Percentiles rank a stretch among this genome's conserved stretches.
Conservation (phyloP, 2,329 filamentous ascomycete species). For the Uncinocarpus reesii region DNA sequence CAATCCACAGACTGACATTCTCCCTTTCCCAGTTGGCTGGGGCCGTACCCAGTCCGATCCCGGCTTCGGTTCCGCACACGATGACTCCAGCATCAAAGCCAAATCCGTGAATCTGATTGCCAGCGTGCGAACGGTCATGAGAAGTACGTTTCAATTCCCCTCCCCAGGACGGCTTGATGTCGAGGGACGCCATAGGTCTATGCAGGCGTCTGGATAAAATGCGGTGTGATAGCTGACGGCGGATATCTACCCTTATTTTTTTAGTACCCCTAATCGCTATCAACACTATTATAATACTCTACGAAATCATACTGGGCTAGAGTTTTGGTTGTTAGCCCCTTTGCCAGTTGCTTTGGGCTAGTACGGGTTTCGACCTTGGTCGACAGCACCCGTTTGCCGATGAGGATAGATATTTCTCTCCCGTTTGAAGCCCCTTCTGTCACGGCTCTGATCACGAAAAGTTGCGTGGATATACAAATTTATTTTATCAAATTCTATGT, state of each 20-base stretch:
- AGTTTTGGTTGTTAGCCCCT: neutral
- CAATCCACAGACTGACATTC: neutral
- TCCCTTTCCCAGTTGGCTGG: conserved; percentile 93
- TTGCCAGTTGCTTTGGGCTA: neutral
- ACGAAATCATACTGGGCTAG: conserved; percentile 67
- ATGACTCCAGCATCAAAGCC: conserved; percentile 70
- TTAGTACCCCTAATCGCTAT: conserved; percentile 74
- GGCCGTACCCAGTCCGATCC: conserved; percentile 55
- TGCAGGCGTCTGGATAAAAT: too few species aligned
- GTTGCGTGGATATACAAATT: too few species aligned
- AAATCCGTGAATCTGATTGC: conserved; percentile 84
- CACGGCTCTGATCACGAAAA: too few species aligned
- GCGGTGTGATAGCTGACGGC: too few species aligned
- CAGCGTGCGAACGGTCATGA: conserved; percentile 82
- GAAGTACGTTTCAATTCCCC: conserved; percentile 53
- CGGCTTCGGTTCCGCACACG: conserved; percentile 60
- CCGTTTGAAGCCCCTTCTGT: too few species aligned
- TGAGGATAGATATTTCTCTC: too few species aligned
- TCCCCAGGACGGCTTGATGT: neutral
- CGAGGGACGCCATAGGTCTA: neutral
- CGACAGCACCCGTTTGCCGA: too few species aligned
- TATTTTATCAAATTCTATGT: too few species aligned
- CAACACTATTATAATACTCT: conserved; percentile 73
- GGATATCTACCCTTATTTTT: neutral
- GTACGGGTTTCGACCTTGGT: neutral